phyloP scores from a whole-genome alignment of 1,284 basidiomycete genomes.

The Fistulinella cinereoalba region DNA sequence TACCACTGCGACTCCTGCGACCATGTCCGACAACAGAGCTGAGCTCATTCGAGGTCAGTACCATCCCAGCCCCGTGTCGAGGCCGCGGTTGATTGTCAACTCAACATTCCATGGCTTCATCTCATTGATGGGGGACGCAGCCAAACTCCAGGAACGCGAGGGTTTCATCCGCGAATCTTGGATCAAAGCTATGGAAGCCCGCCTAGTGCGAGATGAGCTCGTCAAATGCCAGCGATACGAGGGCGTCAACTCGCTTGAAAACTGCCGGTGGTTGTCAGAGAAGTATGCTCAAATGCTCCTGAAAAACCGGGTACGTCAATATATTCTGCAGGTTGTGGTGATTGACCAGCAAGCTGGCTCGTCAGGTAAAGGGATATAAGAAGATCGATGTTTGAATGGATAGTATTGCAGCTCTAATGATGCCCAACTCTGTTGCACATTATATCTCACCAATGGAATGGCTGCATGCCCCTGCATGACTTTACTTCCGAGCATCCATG shows the following conservation, averaged over 20 bases:
- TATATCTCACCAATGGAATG: background rate
- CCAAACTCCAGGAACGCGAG: slow-evolving; percentile 67
- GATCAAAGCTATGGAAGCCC: slow-evolving; percentile 92
- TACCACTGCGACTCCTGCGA: slow-evolving; percentile 5
- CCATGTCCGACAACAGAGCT: slow-evolving; percentile 35
- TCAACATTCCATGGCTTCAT: background rate
- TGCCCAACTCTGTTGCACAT: background rate
- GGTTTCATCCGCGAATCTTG: slow-evolving; percentile 87
- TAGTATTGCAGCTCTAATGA: background rate
- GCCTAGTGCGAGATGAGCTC: slow-evolving; percentile 87
- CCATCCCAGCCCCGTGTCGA: too few relatives aligned
- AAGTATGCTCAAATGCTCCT: slow-evolving; percentile 82
- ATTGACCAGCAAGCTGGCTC: slow-evolving; percentile 6
- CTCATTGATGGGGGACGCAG: slow-evolving; percentile 34
- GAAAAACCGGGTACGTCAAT: slow-evolving; percentile 74
- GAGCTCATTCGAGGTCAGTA: slow-evolving; percentile 33
- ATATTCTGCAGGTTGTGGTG: background rate
- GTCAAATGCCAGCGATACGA: slow-evolving; percentile 90
- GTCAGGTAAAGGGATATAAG: slow-evolving; percentile 55
- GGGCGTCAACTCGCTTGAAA: slow-evolving; percentile 89
- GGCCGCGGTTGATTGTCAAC: background rate
- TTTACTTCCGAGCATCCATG: background rate
- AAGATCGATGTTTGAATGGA: slow-evolving; percentile 40
- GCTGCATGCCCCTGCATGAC: background rate
- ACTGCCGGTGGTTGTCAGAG: slow-evolving; percentile 84